Evolutionary conservation across 2,329 filamentous ascomycete genomes (phyloP), one percentile per base, ranked within the genome.

Genomic region (Tolypocladium nubicola): DNA sequence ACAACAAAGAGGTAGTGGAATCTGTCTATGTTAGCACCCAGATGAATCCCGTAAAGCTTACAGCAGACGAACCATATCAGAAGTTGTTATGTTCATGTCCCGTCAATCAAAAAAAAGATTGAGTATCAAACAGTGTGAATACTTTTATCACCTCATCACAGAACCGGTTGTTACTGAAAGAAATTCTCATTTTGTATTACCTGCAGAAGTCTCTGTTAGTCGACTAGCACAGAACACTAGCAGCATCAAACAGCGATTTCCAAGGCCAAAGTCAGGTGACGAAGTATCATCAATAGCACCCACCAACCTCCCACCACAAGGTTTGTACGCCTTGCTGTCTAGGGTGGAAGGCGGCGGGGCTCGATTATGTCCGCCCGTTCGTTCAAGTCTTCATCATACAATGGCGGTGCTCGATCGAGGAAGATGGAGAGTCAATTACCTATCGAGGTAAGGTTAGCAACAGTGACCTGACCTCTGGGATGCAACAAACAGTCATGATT

Each of bases 341-440:
- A 70, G 71, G 73, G 73, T 68, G 75, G 70, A 68, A 70, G 73
- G 67, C 66, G 71, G 69, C 73, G 67, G 68, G 76, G 76, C 79
- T 82, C 80, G 73, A 75, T 81, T 83, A 82, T 84, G 82, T 84
- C 82, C 82, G 82, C 82, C 82, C 82, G 82, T 84, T 84, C 82
- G 82, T 84, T 83, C 81, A 84, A 83, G 72, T 73, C 74, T 79
- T 84, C 82, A 75, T 85, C 82, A 84, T 79, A 67, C 62, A 68
- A 71, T 73, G 67, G 61, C 58, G 50, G 40, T 53, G 53, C 41
- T 60, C 43, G 61, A 56, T 55, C 43, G 55, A 38, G 33, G 26
- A 7, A 35, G 39, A 38, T 21, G 21, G 39, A 21, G 14, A 41
- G 37, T 54, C 41, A 63, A 55, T 60, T 80, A 80, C 77, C 79